These are phyloP conservation scores for Pestalotiopsis sp. DNA, from an alignment of 2,329 filamentous ascomycete species.

Conservation along the genomic window DNA sequence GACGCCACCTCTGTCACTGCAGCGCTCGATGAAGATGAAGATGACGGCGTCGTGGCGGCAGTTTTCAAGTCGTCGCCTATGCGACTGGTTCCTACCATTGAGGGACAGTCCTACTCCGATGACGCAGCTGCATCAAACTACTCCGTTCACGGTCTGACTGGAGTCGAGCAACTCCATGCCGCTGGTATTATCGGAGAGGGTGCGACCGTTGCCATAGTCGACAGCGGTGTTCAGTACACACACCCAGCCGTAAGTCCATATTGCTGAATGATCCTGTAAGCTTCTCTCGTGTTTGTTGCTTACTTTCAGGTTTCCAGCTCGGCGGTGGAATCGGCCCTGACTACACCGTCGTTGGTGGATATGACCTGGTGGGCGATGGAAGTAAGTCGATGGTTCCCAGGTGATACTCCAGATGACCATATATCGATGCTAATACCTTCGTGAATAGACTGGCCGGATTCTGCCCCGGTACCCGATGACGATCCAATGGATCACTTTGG, in stretches of 20 bases:
- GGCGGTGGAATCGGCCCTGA: conserved; percentile 23
- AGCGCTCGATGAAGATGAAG: conserved; percentile 14
- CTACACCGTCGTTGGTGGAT: conserved; percentile 24
- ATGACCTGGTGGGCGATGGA: conserved; percentile 22
- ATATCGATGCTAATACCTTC: background rate
- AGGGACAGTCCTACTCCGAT: conserved; percentile 20
- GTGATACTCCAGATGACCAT: background rate
- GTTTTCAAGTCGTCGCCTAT: conserved; percentile 22
- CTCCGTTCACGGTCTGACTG: conserved; percentile 22
- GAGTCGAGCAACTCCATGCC: conserved; percentile 22
- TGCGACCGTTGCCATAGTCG: conserved; percentile 23
- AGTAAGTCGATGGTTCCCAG: conserved; percentile 7
- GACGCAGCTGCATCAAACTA: conserved; percentile 22
- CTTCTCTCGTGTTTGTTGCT: background rate
- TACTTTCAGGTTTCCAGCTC: conserved; percentile 13
- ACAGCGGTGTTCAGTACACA: conserved; percentile 24
- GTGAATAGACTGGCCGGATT: conserved; percentile 20
- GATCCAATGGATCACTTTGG: conserved; percentile 21
- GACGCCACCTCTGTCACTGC: conserved; percentile 16
- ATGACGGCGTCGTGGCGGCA: conserved; percentile 18
- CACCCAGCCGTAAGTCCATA: conserved; percentile 19
- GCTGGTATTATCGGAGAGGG: conserved; percentile 24
- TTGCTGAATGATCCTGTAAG: background rate
- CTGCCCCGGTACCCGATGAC: conserved; percentile 18
- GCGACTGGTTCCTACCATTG: conserved; percentile 13